Conservation (phyloP, 176 grass and related monocot species). For the Aegilops umbellulata region DNA sequence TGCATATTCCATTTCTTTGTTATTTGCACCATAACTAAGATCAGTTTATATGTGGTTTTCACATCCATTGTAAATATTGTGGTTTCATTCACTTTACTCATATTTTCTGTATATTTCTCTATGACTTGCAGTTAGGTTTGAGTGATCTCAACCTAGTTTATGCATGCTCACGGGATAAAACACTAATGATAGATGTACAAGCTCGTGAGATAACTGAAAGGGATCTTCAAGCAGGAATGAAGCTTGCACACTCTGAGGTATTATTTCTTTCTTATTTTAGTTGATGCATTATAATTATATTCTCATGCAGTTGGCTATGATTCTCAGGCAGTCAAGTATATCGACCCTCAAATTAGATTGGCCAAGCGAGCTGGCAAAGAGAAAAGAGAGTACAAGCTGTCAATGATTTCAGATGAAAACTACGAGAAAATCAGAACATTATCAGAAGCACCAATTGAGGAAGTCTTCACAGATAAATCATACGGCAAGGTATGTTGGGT, state of each 20-base stretch:
- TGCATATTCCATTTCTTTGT: not conserved
- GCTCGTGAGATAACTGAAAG: slow-evolving; percentile 96
- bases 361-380: slow-evolving; percentile 84
- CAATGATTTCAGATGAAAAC: slow-evolving; percentile 87
- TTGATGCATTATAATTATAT: slow-evolving; percentile 6
- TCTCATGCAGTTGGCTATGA: slow-evolving; percentile 31
- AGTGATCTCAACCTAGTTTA: slow-evolving; percentile 99
- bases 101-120: not conserved
- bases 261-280: slow-evolving; percentile 12
- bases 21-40: not conserved
- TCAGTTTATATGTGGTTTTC: not conserved
- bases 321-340: slow-evolving; percentile 86
- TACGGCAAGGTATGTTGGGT: slow-evolving; percentile 77
- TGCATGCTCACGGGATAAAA: slow-evolving; percentile 86
- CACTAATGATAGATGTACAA: slow-evolving; percentile 99
- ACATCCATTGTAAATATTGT: slow-evolving; percentile 5
- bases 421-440: slow-evolving; percentile 84
- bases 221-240: slow-evolving; percentile 85
- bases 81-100: slow-evolving; percentile 10
- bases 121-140: slow-evolving; percentile 62
- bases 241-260: slow-evolving; percentile 90
- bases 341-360: slow-evolving; percentile 93
- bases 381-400: slow-evolving; percentile 90
- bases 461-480: slow-evolving; percentile 93
- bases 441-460: slow-evolving; percentile 81